These are phyloP conservation scores for Trametes sanguinea DNA, from an alignment of 768 basidiomycete genomes.

Conservation along the genomic window DNA sequence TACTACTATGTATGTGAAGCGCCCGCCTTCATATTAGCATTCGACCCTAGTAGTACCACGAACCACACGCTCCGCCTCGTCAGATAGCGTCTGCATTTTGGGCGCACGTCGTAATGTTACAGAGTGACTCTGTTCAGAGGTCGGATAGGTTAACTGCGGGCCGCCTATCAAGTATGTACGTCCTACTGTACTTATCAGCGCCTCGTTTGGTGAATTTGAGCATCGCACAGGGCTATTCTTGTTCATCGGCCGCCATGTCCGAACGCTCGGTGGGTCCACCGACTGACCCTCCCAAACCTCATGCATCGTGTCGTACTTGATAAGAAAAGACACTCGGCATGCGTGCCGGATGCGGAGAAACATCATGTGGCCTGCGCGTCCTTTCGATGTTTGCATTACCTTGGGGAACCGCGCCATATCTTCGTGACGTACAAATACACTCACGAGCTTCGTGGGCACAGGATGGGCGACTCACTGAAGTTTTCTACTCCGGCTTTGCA, in stretches of 20 bases:
- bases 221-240: constrained; percentile 3
- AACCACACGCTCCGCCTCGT: too few species aligned
- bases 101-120: too few species aligned
- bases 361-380: constrained; percentile 13
- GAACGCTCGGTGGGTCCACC: constrained; percentile 8
- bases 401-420: not conserved
- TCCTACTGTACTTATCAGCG: too few species aligned
- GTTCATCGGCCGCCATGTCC: constrained; percentile 8
- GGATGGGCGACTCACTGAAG: not conserved
- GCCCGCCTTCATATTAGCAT: too few species aligned
- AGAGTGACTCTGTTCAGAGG: too few species aligned
- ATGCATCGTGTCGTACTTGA: constrained; percentile 7
- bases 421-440: constrained; percentile 8
- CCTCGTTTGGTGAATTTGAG: too few species aligned
- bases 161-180: too few species aligned
- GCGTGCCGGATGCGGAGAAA: constrained; percentile 12
- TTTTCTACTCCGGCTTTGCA: not conserved
- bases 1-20: too few species aligned
- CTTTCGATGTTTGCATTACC: not conserved
- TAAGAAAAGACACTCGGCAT: constrained; percentile 1
- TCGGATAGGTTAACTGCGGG: too few species aligned
- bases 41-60: too few species aligned
- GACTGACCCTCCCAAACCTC: not conserved
- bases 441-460: not conserved
- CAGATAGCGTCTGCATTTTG: too few species aligned